These are phyloP conservation scores for Triticum monococcum DNA, from an alignment of 176 grass and related monocot species.

Conservation along the genomic window DNA sequence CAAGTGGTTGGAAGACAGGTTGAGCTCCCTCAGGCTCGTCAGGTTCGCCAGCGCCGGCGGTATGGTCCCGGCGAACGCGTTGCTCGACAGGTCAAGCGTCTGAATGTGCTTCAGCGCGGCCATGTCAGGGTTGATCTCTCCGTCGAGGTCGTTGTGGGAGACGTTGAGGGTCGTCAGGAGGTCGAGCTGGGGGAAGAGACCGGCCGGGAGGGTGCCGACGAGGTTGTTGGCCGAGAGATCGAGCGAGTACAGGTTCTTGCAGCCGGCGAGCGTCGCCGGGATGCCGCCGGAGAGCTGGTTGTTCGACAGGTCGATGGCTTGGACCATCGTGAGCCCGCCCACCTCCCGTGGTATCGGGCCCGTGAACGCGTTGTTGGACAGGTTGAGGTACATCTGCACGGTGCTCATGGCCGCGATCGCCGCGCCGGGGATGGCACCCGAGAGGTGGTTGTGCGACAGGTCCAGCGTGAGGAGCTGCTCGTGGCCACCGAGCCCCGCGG, in stretches of 20 bases:
- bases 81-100: slow-evolving; percentile 70
- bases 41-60: slow-evolving; percentile 61
- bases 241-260: slow-evolving; percentile 70
- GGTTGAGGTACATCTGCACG: slow-evolving; percentile 66
- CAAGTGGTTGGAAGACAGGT: slow-evolving; percentile 72
- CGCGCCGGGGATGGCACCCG: slow-evolving; percentile 48
- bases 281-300: slow-evolving; percentile 70
- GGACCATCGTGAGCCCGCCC: slow-evolving; percentile 67
- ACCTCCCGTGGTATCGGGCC: slow-evolving; percentile 61
- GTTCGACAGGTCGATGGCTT: slow-evolving; percentile 70
- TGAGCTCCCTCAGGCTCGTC: slow-evolving; percentile 50
- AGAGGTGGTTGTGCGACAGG: slow-evolving; percentile 70
- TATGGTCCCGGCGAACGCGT: slow-evolving; percentile 58
- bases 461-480: slow-evolving; percentile 58
- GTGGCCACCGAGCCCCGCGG: slow-evolving; percentile 41
- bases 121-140: slow-evolving; percentile 54
- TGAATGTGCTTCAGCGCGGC: slow-evolving; percentile 39
- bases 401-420: slow-evolving; percentile 47
- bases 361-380: slow-evolving; percentile 57
- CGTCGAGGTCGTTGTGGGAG: slow-evolving; percentile 64
- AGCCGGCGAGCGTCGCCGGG: slow-evolving; percentile 58
- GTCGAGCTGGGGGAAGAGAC: slow-evolving; percentile 68
- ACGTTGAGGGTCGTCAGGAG: slow-evolving; percentile 70
- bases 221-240: slow-evolving; percentile 76
- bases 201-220: slow-evolving; percentile 35